Base-by-base conservation (phyloP, 495 filamentous ascomycete species). In the Haplographium delicatum region DNA sequence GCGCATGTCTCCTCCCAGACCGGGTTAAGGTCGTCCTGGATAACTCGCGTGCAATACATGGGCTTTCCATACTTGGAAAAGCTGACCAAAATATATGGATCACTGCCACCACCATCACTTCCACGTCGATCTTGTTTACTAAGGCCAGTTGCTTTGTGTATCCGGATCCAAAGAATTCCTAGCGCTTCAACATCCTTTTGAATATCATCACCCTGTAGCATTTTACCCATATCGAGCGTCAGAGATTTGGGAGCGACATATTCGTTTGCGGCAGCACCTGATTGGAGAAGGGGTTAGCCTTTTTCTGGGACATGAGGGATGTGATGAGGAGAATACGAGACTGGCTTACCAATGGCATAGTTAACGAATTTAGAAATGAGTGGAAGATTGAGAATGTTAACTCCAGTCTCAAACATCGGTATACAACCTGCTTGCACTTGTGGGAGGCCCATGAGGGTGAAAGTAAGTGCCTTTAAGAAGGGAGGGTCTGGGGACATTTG, bases 221-320 rank as follows among this genome's bases (percentile, higher is more conserved):
- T 84, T 68, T 90, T 91, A 52, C 85, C 81, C 47, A 97, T 76
- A 59, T 97, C 91, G 50, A 97, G 78, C 2, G 86, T 88, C 85
- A 96, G 85, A 1, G 86, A 91, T 66, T 95, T 97, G n/a, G 91
- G 91, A 13, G 91, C 91, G 34, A 95, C 90, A 52, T 95, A 96
- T 75, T 95, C 87, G 62, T 83, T 84, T 26, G 84, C 81, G 4
- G 90, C 88, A 1, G 91, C 81, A 27, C 34, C 53, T 38, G n/a
- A n/a, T n/a, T n/a, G n/a, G n/a, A n/a, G n/a, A 30, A 27, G 16
- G 22, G 26, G n/a, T 42, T 43, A 15, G 13, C 22, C 38, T 16
- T 41, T 41, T 34, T 25, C 11, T 44, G 18, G 19, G 23, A 26
- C 13, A 34, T 19, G 8, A 37, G 28, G 9, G 25, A 23, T n/a